Base-by-base conservation (phyloP, 2,329 filamentous ascomycete species). In the Hymenoscyphus salicellus region DNA sequence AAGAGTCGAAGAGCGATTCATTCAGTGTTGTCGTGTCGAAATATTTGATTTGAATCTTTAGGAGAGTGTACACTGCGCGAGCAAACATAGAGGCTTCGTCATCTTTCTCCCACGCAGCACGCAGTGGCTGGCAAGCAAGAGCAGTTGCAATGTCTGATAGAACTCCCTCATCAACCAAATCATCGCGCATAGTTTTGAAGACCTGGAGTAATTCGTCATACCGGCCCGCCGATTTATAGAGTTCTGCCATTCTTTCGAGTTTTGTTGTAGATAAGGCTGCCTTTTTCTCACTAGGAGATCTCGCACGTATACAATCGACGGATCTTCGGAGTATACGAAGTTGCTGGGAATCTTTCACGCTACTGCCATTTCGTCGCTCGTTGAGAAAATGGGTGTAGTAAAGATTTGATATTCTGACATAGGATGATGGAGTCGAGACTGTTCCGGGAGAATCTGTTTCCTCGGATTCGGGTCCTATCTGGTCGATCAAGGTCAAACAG, bases 331-430 rank as follows among this genome's bases (percentile, higher is more conserved):
- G 79, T 14, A 87, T 82, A 59, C 84, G 82, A 16, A 89, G 75
- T 1, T 83, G 79, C 20, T 78, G 75, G 5, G 72, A 68, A 58
- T 82, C 79, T n/a, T 79, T 78, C 0, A 75, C 68, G 33, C 79
- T 79, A 3, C 77, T 77, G 0, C 77, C 69, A 28, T 78, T 76
- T 59, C 83, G 84, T 16, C 81, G 77, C 65, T 85, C 73, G 55
- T 81, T 79, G 20, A 84, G 77, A 71, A 86, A 86, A 58, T 85
- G 80, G n/a, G 86, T 80, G 73, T 88, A 92, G 73, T 91, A 91
- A 2, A 90, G 80, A 70, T 89, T 88, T 0, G 89, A 92, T 30
- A 92, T 84, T 70, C 88, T 90, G 66, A 89, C 82, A 63, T 85
- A 80, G 68, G 87, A 86, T 1, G 78, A 79, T n/a, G 73, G 70